These are phyloP conservation scores for Candida suzukii DNA, from an alignment of 805 yeast species.

Conservation along the genomic window DNA sequence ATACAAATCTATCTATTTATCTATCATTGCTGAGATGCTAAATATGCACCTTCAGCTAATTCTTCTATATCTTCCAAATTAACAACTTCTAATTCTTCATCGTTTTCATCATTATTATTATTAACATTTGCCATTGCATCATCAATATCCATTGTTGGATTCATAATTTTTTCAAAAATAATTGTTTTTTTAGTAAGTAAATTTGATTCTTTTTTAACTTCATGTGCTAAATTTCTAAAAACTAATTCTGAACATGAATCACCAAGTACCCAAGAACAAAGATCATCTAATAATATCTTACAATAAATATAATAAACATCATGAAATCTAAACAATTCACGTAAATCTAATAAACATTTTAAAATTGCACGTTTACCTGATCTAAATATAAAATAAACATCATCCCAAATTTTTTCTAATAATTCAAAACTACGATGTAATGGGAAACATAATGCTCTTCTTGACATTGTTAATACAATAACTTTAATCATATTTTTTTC, in stretches of 20 bases:
- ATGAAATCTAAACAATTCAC: slow-evolving; percentile 74
- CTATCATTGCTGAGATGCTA: background rate
- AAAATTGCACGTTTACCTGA: slow-evolving; percentile 66
- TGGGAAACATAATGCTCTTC: slow-evolving; percentile 77
- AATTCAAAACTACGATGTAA: slow-evolving; percentile 66
- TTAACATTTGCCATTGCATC: slow-evolving; percentile 29
- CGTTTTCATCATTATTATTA: slow-evolving; percentile 31
- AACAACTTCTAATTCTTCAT: slow-evolving; percentile 35
- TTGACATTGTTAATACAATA: slow-evolving; percentile 50
- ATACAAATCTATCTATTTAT: background rate
- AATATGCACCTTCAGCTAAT: slow-evolving; percentile 45
- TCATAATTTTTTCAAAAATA: slow-evolving; percentile 45
- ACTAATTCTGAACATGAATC: slow-evolving; percentile 53
- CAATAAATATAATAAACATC: slow-evolving; percentile 83
- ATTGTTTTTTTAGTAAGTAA: slow-evolving; percentile 37
- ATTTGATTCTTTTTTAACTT: slow-evolving; percentile 39
- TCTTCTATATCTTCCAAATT: slow-evolving; percentile 50
- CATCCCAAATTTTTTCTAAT: slow-evolving; percentile 61
- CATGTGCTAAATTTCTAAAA: slow-evolving; percentile 60
- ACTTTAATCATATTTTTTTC: slow-evolving; percentile 38
- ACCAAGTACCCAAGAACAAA: slow-evolving; percentile 64
- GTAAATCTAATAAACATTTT: slow-evolving; percentile 48
- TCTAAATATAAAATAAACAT: slow-evolving; percentile 55
- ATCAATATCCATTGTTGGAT: slow-evolving; percentile 14
- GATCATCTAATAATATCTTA: slow-evolving; percentile 67